These are phyloP conservation scores for Wickerhamomyces subpelliculosus DNA, from an alignment of 805 yeast species.

Conservation along the genomic window DNA sequence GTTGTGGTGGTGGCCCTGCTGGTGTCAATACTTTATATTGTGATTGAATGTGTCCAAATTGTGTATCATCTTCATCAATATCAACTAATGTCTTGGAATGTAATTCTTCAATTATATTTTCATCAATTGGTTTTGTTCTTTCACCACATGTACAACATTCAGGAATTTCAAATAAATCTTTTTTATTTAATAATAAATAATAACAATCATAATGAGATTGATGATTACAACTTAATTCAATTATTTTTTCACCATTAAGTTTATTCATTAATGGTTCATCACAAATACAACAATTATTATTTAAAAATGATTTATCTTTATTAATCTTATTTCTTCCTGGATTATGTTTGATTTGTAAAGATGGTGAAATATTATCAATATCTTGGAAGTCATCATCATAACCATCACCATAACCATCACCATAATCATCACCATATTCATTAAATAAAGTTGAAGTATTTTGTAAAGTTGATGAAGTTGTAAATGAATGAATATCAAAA, in stretches of 20 bases:
- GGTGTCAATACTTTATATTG: no score
- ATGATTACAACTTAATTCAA: slow-evolving; percentile 38
- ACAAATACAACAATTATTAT: slow-evolving; percentile 36
- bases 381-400: no score
- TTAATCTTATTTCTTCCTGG: no score
- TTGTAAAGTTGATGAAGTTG: no score
- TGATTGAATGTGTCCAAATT: no score
- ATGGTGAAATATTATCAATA: no score
- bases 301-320: slow-evolving; percentile 16
- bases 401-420: no score
- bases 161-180: slow-evolving; percentile 15
- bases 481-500: background rate
- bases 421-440: no score
- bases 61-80: no score
- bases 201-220: slow-evolving; percentile 39
- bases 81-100: background rate
- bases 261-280: slow-evolving; percentile 32
- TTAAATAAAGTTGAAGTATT: no score
- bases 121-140: slow-evolving; percentile 21
- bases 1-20: background rate
- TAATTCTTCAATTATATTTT: slow-evolving; percentile 21
- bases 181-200: slow-evolving; percentile 21
- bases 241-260: slow-evolving; percentile 34
- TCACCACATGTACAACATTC: slow-evolving; percentile 22
- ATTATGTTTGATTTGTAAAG: background rate